A percentile compares a stretch with the other conserved stretches of the same genome.
Conservation (phyloP, 495 filamentous ascomycete genomes). For the Xylaria venustula region DNA sequence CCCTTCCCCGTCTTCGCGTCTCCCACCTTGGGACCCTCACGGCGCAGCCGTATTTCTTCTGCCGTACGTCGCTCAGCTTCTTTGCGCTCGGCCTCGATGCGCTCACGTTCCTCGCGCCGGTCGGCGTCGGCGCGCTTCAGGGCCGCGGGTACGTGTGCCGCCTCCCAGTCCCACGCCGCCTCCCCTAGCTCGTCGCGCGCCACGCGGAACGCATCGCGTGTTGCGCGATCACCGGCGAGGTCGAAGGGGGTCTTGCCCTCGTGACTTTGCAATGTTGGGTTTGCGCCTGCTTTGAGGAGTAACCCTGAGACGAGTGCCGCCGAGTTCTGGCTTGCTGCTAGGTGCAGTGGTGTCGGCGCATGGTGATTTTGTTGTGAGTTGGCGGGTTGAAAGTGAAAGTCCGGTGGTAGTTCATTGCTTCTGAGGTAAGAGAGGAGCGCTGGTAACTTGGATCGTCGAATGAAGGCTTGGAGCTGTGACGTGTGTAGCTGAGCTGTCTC, state of each 20-base stretch:
- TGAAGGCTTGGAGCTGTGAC: constrained; percentile 79
- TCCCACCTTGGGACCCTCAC: constrained; percentile 44
- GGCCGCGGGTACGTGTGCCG: constrained; percentile 65
- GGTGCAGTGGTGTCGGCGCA: constrained; percentile 80
- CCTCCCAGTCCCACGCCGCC: constrained; percentile 73
- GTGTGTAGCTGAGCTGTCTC: constrained; percentile 79
- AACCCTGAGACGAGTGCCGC: constrained; percentile 72
- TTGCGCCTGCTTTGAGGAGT: constrained; percentile 68
- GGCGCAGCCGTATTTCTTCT: constrained; percentile 60
- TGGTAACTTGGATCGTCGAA: constrained; percentile 86
- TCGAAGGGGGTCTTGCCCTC: constrained; percentile 80
- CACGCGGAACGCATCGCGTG: constrained; percentile 88
- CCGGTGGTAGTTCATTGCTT: constrained; percentile 62
- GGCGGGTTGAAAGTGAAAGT: constrained; percentile 72
- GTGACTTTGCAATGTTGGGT: constrained; percentile 69
- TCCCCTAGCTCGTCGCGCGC: constrained; percentile 82
- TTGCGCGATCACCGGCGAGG: constrained; percentile 79
- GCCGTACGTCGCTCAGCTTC: constrained; percentile 64
- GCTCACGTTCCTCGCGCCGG: constrained; percentile 60
- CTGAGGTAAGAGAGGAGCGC: constrained; percentile 81
- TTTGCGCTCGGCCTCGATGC: constrained; percentile 48
- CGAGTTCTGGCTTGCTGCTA: constrained; percentile 76
- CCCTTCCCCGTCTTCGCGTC: constrained; percentile 38
- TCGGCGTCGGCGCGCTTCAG: constrained; percentile 69
- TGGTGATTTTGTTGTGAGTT: constrained; percentile 72